A percentile compares a stretch with the other conserved stretches of the same genome.
phyloP scores from a whole-genome alignment of 2,329 filamentous ascomycete genomes.

The Plectosphaerella cucumerina region DNA sequence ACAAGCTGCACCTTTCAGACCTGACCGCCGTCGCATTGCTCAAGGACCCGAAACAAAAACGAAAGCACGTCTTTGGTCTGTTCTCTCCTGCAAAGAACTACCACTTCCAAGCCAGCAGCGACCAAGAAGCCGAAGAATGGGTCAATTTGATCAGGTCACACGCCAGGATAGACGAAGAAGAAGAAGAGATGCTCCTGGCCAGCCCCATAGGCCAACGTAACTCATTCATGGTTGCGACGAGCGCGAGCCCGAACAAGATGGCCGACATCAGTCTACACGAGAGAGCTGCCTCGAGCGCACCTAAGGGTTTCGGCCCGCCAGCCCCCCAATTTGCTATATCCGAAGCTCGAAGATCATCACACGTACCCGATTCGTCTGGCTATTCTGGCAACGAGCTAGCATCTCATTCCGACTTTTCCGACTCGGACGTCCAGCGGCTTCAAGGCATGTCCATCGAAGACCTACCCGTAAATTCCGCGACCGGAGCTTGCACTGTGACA shows the following conservation, averaged over 20 bases:
- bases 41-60: conserved; percentile 83
- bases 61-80: conserved; percentile 83
- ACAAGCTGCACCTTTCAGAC: conserved; percentile 84
- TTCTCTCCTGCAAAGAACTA: conserved; percentile 91
- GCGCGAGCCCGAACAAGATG: neutral
- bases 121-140: conserved; percentile 80
- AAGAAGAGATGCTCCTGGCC: conserved; percentile 74
- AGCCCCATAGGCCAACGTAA: conserved; percentile 56
- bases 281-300: conserved; percentile 52
- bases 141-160: conserved; percentile 74
- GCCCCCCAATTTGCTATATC: conserved; percentile 26
- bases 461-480: conserved; percentile 34
- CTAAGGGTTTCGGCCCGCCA: conserved; percentile 47
- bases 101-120: conserved; percentile 74
- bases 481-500: conserved; percentile 18
- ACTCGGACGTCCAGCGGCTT: conserved; percentile 50
- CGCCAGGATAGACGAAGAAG: conserved; percentile 81
- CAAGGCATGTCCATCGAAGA: conserved; percentile 50
- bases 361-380: conserved; percentile 61
- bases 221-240: conserved; percentile 27
- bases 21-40: conserved; percentile 87
- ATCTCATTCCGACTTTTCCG: conserved; percentile 85
- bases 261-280: conserved; percentile 7
- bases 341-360: conserved; percentile 50
- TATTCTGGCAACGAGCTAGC: conserved; percentile 62